phyloP scores from a whole-genome alignment of 163 green algal species.

The Scenedesmus sp. region DNA sequence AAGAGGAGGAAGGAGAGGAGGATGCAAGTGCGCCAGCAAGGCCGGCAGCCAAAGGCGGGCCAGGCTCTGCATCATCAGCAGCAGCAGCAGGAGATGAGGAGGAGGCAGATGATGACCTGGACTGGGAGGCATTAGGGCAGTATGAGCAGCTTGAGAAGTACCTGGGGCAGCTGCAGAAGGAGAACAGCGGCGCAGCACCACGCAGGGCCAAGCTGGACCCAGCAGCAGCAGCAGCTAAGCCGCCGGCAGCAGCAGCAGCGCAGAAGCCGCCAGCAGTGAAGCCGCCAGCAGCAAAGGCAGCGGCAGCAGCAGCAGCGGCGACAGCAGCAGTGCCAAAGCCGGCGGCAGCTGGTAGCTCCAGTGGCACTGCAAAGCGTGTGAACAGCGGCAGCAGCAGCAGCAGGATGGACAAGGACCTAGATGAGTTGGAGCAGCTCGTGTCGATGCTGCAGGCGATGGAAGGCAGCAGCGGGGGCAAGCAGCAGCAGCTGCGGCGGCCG shows the following conservation, averaged over 20 bases:
- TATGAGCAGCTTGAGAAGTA: conserved; percentile 63
- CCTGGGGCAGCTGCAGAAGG: conserved; percentile 11
- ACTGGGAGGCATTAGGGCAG: conserved; percentile 47
- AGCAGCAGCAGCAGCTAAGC: conserved; percentile 31
- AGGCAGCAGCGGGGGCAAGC: background rate
- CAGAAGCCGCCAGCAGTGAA: background rate
- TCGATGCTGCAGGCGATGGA: conserved; percentile 56
- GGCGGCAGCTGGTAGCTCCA: background rate
- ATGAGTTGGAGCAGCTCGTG: conserved; percentile 54
- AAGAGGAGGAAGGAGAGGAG: background rate
- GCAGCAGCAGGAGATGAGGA: background rate
- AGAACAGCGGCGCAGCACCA: conserved; percentile 33
- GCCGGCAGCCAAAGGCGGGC: background rate
- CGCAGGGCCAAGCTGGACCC: conserved; percentile 6
- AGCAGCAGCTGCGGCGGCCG: background rate
- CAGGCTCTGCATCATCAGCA: background rate
- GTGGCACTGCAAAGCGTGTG: background rate
- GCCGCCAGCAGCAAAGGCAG: background rate
- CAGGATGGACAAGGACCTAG: conserved; percentile 46
- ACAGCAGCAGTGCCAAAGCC: background rate
- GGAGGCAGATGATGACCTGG: conserved; percentile 29
- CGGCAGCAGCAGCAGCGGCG: conserved; percentile 8
- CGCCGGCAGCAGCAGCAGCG: background rate
- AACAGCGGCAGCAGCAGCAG: background rate
- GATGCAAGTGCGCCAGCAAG: background rate